These are phyloP conservation scores for Athelia sp. DNA, from an alignment of 1,284 basidiomycete species.

Conservation along the genomic window DNA sequence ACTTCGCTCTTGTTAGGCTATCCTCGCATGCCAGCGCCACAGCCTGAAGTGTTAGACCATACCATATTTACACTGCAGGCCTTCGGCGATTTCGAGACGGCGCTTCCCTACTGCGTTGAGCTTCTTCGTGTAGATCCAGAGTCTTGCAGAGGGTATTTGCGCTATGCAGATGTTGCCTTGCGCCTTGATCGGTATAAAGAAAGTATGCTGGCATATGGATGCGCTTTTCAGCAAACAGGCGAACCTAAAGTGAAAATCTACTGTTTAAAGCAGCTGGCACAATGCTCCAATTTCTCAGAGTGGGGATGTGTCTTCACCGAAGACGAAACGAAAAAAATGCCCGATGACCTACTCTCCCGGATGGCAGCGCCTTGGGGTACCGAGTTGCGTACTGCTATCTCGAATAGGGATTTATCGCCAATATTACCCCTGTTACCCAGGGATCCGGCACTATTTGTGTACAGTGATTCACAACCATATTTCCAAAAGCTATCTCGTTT, in stretches of 20 bases:
- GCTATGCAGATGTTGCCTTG: constrained; percentile 43
- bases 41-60: constrained; percentile 41
- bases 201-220: constrained; percentile 51
- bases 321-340: constrained; percentile 34
- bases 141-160: constrained; percentile 42
- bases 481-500: constrained; percentile 47
- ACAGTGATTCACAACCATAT: not conserved
- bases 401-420: constrained; percentile 16
- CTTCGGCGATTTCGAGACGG: constrained; percentile 29
- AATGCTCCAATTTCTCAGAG: constrained; percentile 42
- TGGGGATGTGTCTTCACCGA: constrained; percentile 44
- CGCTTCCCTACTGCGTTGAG: constrained; percentile 26
- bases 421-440: constrained; percentile 37
- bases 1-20: constrained; percentile 33
- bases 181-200: constrained; percentile 33
- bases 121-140: constrained; percentile 27
- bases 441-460: not conserved
- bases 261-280: constrained; percentile 38
- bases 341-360: constrained; percentile 20
- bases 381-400: constrained; percentile 28
- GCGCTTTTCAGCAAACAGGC: constrained; percentile 33
- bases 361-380: constrained; percentile 40
- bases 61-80: constrained; percentile 40
- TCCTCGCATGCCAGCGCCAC: constrained; percentile 13
- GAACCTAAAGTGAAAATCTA: constrained; percentile 34